phyloP scores from a whole-genome alignment of 345 rosid genomes.

The Camelina sativa region DNA sequence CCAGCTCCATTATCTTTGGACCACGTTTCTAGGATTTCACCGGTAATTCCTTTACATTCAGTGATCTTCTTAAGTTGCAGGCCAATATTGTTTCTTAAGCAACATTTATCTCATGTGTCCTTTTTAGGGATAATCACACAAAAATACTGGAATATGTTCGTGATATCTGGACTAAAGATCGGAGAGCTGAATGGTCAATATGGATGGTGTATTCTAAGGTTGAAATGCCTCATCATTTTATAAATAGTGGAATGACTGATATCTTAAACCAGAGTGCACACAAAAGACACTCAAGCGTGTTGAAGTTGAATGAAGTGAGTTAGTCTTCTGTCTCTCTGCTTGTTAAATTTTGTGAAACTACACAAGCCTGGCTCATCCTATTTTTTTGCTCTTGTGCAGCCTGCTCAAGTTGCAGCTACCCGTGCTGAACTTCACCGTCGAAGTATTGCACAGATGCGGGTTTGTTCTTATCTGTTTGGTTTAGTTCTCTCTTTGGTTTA shows the following conservation, averaged over 20 bases:
- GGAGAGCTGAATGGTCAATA: constrained; percentile 96
- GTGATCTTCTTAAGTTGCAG: neutral
- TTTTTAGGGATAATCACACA: constrained; percentile 66
- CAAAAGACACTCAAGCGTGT: constrained; percentile 62
- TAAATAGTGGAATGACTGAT: constrained; percentile 76
- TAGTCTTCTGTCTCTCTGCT: constrained; percentile 24
- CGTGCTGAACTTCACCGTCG: constrained; percentile 97
- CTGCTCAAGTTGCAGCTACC: constrained; percentile 75
- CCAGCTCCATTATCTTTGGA: constrained; percentile 79
- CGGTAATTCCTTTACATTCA: constrained; percentile 51
- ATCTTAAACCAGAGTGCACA: constrained; percentile 58
- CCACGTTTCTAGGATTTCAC: constrained; percentile 78
- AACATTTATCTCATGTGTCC: constrained; percentile 34
- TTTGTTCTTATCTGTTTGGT: constrained; percentile 41
- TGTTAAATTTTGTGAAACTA: constrained; percentile 10
- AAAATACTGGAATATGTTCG: constrained; percentile 67
- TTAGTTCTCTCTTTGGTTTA: constrained; percentile 4
- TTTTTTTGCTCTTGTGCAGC: constrained; percentile 53
- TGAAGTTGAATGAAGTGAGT: constrained; percentile 65
- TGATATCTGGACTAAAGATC: constrained; percentile 78
- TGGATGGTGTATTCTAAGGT: constrained; percentile 97
- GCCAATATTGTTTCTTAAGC: constrained; percentile 3
- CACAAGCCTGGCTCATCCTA: constrained; percentile 21
- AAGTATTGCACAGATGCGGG: constrained; percentile 97
- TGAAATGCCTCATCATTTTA: constrained; percentile 93